These are phyloP conservation scores for Pulicaria dysenterica DNA, from an alignment of 129 eudicot species.

Conservation along the genomic window DNA sequence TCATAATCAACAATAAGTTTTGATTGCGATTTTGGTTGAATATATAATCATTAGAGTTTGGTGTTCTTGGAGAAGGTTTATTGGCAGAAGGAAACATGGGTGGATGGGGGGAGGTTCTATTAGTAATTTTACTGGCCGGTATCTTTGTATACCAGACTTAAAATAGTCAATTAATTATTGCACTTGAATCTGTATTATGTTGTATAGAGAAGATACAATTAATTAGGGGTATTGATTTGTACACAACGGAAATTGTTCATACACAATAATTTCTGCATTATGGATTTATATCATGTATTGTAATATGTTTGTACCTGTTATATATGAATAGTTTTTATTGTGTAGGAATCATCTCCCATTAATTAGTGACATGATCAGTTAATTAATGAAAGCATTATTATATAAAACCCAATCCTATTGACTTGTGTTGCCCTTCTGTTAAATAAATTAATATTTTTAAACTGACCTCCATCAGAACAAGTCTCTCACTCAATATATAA, in stretches of 20 bases:
- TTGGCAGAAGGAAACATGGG: constrained; percentile 13
- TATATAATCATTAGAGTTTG: constrained; percentile 27
- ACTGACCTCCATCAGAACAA: constrained; percentile 43
- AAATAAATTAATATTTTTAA: constrained; percentile 19
- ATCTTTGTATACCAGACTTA: not conserved
- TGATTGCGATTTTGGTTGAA: constrained; percentile 9
- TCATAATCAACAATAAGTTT: not conserved
- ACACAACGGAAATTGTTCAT: too few relatives aligned
- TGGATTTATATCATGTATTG: too few relatives aligned
- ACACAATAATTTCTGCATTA: too few relatives aligned
- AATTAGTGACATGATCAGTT: too few relatives aligned
- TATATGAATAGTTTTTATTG: too few relatives aligned
- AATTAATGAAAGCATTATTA: constrained; percentile 21
- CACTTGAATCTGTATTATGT: not conserved
- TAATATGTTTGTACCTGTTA: too few relatives aligned
- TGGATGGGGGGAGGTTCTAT: not conserved
- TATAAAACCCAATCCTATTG: constrained; percentile 34
- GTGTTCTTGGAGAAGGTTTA: constrained; percentile 31
- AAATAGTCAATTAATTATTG: not conserved
- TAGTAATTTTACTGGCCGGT: constrained; percentile 21
- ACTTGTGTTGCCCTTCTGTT: constrained; percentile 26
- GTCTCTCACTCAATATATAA: constrained; percentile 58
- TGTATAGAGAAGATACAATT: not conserved
- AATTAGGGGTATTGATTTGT: too few relatives aligned
- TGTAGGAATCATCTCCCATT: too few relatives aligned